Base-by-base conservation (phyloP, 768 basidiomycete genomes). In the Suillus luteus region DNA sequence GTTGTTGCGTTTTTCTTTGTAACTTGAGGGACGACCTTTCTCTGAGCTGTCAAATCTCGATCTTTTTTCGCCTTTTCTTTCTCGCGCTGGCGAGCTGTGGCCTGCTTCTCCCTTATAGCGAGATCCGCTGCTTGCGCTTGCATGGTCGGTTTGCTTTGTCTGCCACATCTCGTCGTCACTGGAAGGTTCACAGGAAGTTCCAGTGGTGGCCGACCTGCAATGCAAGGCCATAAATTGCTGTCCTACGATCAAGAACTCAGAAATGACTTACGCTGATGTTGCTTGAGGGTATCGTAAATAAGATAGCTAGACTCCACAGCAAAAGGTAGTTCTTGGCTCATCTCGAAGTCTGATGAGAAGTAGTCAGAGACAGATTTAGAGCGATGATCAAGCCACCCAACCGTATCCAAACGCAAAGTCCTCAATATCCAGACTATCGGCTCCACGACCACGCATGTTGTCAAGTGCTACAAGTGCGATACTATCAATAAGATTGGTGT, bases 251-350 rank as follows among this genome's bases (percentile, higher is more conserved):
- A 44, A n/a, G 19, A 49, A 55, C n/a, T 43, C 37, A 55, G 5
- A 52, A 14, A 38, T 49, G 22, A 43, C 72, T 33, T 60, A 76
- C 73, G 65, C 67, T 52, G 58, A 40, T 41, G 31, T 35, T 15
- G 24, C 35, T 43, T 51, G 8, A 64, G 17, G 35, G 62, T 51
- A 19, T 75, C 49, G 62, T 73, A 67, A 41, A 75, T 64, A 43
- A 40, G 70, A 31, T 68, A 71, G 54, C 67, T 65, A 27, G 73
- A 66, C 27, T 76, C 68, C 1, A 68, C 73, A 38, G 62, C 65
- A 61, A 75, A 75, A 11, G 75, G 73, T 17, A 75, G 35, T 24
- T 75, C 70, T 15, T 76, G 73, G 61, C 71, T 76, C 70, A 75
- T 75, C 37, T 35, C 63, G 41, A 75, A 72, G 48, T 75, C 73